Conservation (phyloP, 495 filamentous ascomycete species). For the Xylaria curta region DNA sequence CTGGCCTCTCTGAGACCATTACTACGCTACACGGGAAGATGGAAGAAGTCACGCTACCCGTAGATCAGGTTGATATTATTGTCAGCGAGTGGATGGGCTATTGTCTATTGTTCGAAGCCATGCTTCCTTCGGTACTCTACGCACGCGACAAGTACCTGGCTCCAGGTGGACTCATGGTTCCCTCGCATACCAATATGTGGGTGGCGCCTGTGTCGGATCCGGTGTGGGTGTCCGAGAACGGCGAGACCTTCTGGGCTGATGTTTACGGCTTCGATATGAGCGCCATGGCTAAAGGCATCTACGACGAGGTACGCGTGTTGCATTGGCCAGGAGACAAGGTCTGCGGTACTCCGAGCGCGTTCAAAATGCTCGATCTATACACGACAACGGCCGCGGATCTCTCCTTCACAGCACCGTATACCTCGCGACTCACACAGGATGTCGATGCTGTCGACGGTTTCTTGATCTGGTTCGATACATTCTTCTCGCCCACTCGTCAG, state of each 20-base stretch:
- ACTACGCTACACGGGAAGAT: constrained; percentile 94
- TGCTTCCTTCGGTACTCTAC: constrained; percentile 95
- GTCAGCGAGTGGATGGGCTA: constrained; percentile 99
- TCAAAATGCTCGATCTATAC: constrained; percentile 81
- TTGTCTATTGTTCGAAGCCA: constrained; percentile 96
- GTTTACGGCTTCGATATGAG: constrained; percentile 98
- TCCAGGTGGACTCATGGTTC: constrained; percentile 86
- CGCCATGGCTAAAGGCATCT: constrained; percentile 82
- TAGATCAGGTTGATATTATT: constrained; percentile 94
- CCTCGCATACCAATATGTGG: constrained; percentile 89
- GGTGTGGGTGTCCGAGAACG: constrained; percentile 89
- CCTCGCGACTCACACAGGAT: constrained; percentile 50
- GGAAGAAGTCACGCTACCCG: constrained; percentile 91
- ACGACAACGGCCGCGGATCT: constrained; percentile 75
- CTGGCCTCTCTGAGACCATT: constrained; percentile 83
- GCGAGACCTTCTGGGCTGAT: constrained; percentile 89
- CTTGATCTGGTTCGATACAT: constrained; percentile 81
- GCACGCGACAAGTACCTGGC: constrained; percentile 90
- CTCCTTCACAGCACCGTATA: constrained; percentile 73
- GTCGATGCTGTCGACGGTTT: constrained; percentile 73
- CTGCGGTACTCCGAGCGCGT: constrained; percentile 75
- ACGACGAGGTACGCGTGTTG: constrained; percentile 79
- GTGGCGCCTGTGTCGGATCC: constrained; percentile 86
- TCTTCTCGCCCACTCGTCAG: constrained; percentile 61
- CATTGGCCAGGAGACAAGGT: constrained; percentile 67